phyloP scores from a whole-genome alignment of 1,139 yeast genomes.

The Magnusiomyces suaveolens region DNA sequence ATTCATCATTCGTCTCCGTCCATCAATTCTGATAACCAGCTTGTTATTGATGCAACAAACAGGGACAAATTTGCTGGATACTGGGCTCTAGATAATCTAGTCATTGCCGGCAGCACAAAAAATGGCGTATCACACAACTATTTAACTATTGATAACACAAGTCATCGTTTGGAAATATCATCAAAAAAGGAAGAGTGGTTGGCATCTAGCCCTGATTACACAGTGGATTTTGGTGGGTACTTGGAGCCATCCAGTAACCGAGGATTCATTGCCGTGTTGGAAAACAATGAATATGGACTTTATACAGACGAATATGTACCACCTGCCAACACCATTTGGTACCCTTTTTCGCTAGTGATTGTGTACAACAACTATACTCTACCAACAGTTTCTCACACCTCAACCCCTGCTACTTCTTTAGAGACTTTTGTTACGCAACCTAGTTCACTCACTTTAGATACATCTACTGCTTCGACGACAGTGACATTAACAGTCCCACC shows the following conservation, averaged over 20 bases:
- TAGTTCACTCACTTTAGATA: no score
- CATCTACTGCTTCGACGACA: no score
- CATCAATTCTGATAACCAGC: not conserved
- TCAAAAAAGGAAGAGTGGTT: not conserved
- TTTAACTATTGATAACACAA: not conserved
- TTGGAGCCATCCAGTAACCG: not conserved
- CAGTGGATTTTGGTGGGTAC: not conserved
- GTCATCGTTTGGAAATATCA: not conserved
- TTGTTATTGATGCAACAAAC: not conserved
- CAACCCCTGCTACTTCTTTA: no score
- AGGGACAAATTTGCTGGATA: not conserved
- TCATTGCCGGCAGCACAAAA: not conserved
- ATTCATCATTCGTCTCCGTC: not conserved
- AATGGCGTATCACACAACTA: not conserved
- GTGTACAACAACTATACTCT: not conserved
- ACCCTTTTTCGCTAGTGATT: not conserved
- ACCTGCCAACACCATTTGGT: not conserved
- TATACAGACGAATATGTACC: not conserved
- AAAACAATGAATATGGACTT: not conserved
- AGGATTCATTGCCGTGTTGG: not conserved
- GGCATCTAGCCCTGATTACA: not conserved
- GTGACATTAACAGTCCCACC: no score
- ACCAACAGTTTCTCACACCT: no score
- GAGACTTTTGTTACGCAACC: no score
- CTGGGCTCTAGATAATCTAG: not conserved